Evolutionary conservation across 2,329 filamentous ascomycete species (phyloP).

Genomic region (Sclerotinia glacialis): DNA sequence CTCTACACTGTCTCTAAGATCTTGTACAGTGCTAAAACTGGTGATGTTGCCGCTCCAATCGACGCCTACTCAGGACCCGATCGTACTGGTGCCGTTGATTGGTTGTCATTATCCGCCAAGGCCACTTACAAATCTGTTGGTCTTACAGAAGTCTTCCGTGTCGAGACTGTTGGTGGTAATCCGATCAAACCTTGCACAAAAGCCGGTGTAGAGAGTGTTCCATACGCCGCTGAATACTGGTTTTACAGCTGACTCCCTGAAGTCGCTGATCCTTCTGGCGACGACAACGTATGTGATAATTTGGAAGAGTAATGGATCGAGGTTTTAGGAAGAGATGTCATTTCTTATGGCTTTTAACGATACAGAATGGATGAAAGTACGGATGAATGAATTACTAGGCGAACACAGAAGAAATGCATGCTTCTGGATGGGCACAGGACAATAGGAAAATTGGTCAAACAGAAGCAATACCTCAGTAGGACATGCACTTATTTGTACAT

Average conservation of each 20-base stretch:
- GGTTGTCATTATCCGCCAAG: conserved; percentile 36
- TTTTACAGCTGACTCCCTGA: conserved; percentile 27
- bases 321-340: neutral
- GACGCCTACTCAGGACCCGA: conserved; percentile 30
- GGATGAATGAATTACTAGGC: neutral
- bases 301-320: neutral
- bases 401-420: neutral
- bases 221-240: conserved; percentile 38
- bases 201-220: conserved; percentile 26
- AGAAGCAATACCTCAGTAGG: neutral
- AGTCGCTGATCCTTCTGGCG: neutral
- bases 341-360: neutral
- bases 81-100: conserved; percentile 36
- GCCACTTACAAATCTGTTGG: conserved; percentile 28
- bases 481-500: conserved; percentile 2
- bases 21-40: conserved; percentile 31
- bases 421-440: no score
- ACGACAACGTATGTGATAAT: neutral
- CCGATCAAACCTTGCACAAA: conserved; percentile 26
- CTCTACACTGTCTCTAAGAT: conserved; percentile 29
- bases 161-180: conserved; percentile 37
- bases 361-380: neutral
- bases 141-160: conserved; percentile 33
- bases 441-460: neutral
- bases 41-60: conserved; percentile 30